Evolutionary conservation across 139 green algal genomes (phyloP).

Genomic region (Dunaliella primolecta): DNA sequence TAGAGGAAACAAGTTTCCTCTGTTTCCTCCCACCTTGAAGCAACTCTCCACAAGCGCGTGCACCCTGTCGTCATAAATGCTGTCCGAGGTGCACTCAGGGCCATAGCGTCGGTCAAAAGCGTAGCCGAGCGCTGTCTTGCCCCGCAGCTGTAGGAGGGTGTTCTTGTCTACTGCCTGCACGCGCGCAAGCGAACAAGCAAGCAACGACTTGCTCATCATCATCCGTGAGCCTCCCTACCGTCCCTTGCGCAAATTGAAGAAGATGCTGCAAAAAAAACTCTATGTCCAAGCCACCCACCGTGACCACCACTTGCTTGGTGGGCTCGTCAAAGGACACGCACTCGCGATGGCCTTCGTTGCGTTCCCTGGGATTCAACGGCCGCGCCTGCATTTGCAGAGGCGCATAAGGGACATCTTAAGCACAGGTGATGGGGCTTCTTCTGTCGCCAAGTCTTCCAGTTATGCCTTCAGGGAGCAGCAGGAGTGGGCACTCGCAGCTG

Average conservation of each 20-base stretch:
- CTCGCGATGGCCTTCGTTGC: constrained; percentile 43
- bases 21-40: constrained; percentile 64
- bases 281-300: constrained; percentile 33
- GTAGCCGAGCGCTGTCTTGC: constrained; percentile 54
- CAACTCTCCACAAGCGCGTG: constrained; percentile 51
- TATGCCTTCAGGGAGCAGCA: background rate
- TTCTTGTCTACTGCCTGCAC: constrained; percentile 63
- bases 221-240: background rate
- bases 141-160: constrained; percentile 56
- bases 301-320: constrained; percentile 60
- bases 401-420: background rate
- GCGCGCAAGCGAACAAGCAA: no score
- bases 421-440: background rate
- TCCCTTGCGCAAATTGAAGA: background rate
- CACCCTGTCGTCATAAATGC: constrained; percentile 60
- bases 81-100: constrained; percentile 42
- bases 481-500: no score
- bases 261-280: background rate
- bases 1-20: no score
- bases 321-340: constrained; percentile 65
- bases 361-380: constrained; percentile 53
- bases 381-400: constrained; percentile 52
- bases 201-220: no score
- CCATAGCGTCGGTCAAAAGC: constrained; percentile 59
- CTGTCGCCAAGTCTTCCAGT: background rate